Evolutionary conservation across 2,329 filamentous ascomycete genomes (phyloP).

Genomic region (Tricladium varicosporioides): DNA sequence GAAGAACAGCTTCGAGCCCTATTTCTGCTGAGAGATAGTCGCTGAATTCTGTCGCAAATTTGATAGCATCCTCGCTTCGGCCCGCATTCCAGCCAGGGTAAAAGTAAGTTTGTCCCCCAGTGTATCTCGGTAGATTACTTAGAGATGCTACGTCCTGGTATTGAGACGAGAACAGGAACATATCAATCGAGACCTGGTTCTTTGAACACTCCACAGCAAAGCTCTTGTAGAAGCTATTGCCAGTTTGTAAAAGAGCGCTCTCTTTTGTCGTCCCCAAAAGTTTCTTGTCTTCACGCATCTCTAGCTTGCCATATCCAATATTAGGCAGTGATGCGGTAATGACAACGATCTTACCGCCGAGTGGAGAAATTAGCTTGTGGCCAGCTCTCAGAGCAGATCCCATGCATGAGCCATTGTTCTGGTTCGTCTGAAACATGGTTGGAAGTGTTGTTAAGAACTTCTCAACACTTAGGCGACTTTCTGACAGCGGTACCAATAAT

Average conservation of each 20-base stretch:
- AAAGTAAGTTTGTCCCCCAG: constrained; percentile 96
- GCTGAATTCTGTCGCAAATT: constrained; percentile 95
- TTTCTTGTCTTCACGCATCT: constrained; percentile 96
- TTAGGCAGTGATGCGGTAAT: constrained; percentile 89
- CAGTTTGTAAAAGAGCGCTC: constrained; percentile 80
- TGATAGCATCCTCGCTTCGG: constrained; percentile 91
- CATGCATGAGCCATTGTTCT: constrained; percentile 88
- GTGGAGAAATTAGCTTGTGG: constrained; percentile 90
- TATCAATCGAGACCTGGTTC: constrained; percentile 96
- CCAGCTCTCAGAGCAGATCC: constrained; percentile 88
- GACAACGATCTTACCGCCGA: constrained; percentile 93
- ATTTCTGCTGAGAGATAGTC: constrained; percentile 97
- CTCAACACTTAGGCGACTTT: constrained; percentile 89
- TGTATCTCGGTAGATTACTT: constrained; percentile 93
- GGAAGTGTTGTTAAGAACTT: constrained; percentile 87
- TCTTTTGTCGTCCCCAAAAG: constrained; percentile 92
- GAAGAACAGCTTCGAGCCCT: constrained; percentile 90
- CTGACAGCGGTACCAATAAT: constrained; percentile 82
- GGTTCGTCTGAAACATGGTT: constrained; percentile 94
- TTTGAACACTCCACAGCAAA: constrained; percentile 99
- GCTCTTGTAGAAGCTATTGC: constrained; percentile 97
- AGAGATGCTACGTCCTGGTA: constrained; percentile 97
- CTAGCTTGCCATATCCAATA: constrained; percentile 82
- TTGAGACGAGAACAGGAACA: constrained; percentile 94
- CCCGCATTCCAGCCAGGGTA: constrained; percentile 96